Conservation (phyloP, 225 moss, liverwort and hornwort species). For the Physcomitrium patens region DNA sequence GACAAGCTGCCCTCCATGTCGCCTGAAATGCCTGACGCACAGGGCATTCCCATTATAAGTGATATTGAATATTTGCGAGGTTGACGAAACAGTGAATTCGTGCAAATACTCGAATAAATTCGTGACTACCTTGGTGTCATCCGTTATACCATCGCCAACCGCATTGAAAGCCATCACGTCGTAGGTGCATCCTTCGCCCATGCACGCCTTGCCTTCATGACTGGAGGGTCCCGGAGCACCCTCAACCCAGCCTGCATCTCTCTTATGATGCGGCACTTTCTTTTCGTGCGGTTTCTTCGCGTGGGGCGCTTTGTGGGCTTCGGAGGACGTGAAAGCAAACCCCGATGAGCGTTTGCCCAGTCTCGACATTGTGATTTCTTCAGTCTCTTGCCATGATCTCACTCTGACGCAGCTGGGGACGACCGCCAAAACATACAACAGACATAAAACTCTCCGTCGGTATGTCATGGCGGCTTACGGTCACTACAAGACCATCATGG, state of each 20-base stretch:
- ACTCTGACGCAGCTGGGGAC: constrained; percentile 23
- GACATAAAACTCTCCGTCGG: constrained; percentile 31
- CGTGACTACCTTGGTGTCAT: constrained; percentile 49
- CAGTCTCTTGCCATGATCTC: constrained; percentile 36
- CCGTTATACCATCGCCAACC: constrained; percentile 57
- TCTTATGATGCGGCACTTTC: constrained; percentile 40
- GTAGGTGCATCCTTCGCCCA: constrained; percentile 36
- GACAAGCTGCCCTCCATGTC: constrained; percentile 54
- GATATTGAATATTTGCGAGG: no score
- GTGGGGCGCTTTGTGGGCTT: constrained; percentile 24
- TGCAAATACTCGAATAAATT: not conserved
- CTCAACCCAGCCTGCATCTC: constrained; percentile 17
- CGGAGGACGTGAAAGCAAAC: constrained; percentile 32
- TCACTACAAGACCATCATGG: not conserved
- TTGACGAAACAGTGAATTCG: no score
- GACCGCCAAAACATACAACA: constrained; percentile 31
- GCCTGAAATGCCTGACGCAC: constrained; percentile 51
- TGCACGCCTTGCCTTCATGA: constrained; percentile 9
- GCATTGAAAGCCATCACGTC: constrained; percentile 46
- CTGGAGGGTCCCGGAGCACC: constrained; percentile 32
- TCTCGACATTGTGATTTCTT: constrained; percentile 26
- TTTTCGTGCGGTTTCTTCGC: constrained; percentile 43
- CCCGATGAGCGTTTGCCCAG: constrained; percentile 15
- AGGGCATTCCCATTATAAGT: no score
- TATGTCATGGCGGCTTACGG: constrained; percentile 27